Base-by-base conservation (phyloP, 805 yeast species). In the Alloascoidea hylecoeti region DNA sequence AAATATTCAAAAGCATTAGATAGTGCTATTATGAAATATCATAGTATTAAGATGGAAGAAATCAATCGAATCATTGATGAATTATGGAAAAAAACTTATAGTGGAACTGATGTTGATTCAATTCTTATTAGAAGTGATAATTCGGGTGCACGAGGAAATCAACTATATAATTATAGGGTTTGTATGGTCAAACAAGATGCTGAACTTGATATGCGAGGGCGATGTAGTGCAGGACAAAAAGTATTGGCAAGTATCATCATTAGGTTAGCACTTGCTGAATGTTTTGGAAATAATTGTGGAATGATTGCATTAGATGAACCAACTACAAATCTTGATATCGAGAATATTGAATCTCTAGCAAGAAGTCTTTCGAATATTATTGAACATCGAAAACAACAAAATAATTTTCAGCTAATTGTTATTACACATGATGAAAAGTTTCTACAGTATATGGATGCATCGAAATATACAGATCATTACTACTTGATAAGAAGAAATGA, bases 171-270 rank as follows among this genome's bases (percentile, higher is more conserved):
- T 52, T 89, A 89, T 51, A 65, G 96, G 30, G 96, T 92, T 15
- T 95, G 88, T 16, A 92, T 92, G 98, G 76, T 77, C 42, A 92
- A 92, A 53, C 84, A 81, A 49, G 89, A 82, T 42, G 81, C 78
- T 1, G 97, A 92, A 55, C 61, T 92, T 36, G 99, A 92, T 52
- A 92, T 92, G 99, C 70, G 99, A 44, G 99, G 98, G 0, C 63
- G 98, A 41, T 92, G 99, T 55, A 84, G 96, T 1, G 97, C 98
- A 0, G 99, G 99, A 0, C 99, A 92, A 56, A 84, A 86, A 50
- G 96, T 92, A 3, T 58, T 92, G 35, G 96, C 97, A 0, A 79
- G 94, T 32, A 88, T 92, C 36, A 75, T 92, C 19, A 89, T 92
- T 40, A 66, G 99, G 39, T 60, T 92, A 40, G 96, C 96, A 0